Evolutionary conservation across 306 rosid genomes (phyloP), one percentile per base, ranked within the genome.

Genomic region (Gynostemma pentaphyllum): DNA sequence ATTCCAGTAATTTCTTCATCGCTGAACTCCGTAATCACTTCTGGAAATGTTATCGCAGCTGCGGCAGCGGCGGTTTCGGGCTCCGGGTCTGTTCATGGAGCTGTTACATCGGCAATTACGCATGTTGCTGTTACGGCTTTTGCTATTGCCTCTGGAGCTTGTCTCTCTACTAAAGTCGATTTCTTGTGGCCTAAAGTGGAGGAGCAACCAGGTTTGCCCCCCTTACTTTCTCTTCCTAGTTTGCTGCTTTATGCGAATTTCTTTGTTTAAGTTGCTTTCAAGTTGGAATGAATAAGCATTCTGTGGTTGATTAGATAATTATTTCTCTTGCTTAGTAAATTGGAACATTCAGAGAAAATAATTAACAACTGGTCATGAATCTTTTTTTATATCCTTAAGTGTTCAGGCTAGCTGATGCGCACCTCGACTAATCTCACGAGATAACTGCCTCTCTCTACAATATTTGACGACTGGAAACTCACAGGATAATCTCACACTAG

Each of bases 141-240:
- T 26, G 96, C 98, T 18, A 88, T 91, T 47, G 98, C 98, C 60
- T 91, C 98, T 61, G 98, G 98, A 2, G 98, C 98, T 57, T 91
- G 98, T 44, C 96, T 91, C 18, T 91, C 98, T 60, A 88, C 98
- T 11, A 88, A 83, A 73, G 92, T 91, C 63, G 98, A 88, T 27
- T 91, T 85, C 81, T 64, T 91, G 53, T 91, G 98, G 98, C 98
- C 96, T 14, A 91, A 91, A 85, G 76, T 74, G 18, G 85, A 83
- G 60, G 83, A 87, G 11, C 86, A 82, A 69, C 89, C 96, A 75
- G 98, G 98, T 91, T 21, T 51, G 23, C 8, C 30, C 57, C 26
- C 48, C 29, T 10, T 45, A 29, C 22, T 67, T 27, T 22, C 2
- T 28, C 14, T 44, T 49, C 18, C 6, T 1, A 9, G 37, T 11